Evolutionary conservation across 257 asterid species (phyloP).

Genomic region (Gentiana straminea): DNA sequence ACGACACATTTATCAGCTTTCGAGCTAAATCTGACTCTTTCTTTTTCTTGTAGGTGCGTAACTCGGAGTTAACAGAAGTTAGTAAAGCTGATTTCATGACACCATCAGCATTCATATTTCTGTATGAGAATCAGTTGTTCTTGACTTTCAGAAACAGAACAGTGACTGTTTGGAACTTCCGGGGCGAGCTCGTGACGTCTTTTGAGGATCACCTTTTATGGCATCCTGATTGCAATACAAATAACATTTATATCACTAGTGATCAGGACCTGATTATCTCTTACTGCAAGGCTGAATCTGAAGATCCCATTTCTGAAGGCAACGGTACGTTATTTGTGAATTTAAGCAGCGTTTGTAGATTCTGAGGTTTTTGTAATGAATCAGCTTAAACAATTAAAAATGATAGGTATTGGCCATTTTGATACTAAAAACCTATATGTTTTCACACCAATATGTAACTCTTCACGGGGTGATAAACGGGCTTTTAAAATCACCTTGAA

Average conservation of each 20-base stretch:
- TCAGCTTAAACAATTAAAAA: no score
- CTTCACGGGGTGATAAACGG: no score
- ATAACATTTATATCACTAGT: slow-evolving; percentile 94
- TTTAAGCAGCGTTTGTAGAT: no score
- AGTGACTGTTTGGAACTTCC: slow-evolving; percentile 98
- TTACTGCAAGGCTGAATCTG: slow-evolving; percentile 86
- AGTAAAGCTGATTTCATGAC: slow-evolving; percentile 96
- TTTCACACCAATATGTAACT: no score
- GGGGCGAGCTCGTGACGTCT: slow-evolving; percentile 97
- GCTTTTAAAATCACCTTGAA: no score
- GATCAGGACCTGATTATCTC: slow-evolving; percentile 98
- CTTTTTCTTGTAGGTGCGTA: slow-evolving; percentile 58
- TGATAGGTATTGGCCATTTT: no score
- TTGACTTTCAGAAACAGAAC: slow-evolving; percentile 91
- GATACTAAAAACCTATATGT: no score
- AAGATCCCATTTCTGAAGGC: slow-evolving; percentile 81
- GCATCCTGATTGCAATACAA: slow-evolving; percentile 99
- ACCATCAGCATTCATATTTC: slow-evolving; percentile 95
- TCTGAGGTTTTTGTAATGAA: no score
- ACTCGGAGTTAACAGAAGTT: slow-evolving; percentile 85
- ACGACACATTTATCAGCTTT: background rate
- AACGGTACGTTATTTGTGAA: slow-evolving; percentile 38
- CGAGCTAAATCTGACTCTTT: slow-evolving; percentile 17
- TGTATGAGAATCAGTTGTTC: slow-evolving; percentile 91
- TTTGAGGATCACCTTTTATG: slow-evolving; percentile 96